Percentiles rank a stretch among this genome's conserved stretches.
These are phyloP conservation scores for Epichloe festucae DNA, from an alignment of 2,329 filamentous ascomycete genomes.

Conservation along the genomic window DNA sequence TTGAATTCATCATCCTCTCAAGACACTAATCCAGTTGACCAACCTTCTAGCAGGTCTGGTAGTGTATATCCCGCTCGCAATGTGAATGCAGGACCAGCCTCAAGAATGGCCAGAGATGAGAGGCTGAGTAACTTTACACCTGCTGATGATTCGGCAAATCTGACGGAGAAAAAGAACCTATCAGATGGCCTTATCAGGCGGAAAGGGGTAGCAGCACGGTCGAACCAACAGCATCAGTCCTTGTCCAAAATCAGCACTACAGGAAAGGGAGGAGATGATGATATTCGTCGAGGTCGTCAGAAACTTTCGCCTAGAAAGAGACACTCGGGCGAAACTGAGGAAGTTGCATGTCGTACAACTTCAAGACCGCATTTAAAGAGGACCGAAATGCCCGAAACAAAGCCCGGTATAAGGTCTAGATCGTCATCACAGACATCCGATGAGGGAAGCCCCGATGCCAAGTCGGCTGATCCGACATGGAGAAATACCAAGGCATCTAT, in stretches of 20 bases:
- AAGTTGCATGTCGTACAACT: constrained; percentile 10
- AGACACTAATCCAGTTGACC: constrained; percentile 11
- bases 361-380: constrained; percentile 16
- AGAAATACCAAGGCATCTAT: constrained; percentile 50
- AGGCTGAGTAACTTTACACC: constrained; percentile 5
- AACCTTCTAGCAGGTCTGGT: constrained; percentile 9
- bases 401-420: constrained; percentile 31
- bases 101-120: background rate
- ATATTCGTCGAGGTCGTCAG: constrained; percentile 11
- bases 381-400: constrained; percentile 18
- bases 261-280: constrained; percentile 2
- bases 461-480: constrained; percentile 34
- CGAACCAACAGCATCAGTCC: background rate
- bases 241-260: background rate
- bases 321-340: constrained; percentile 10
- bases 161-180: constrained; percentile 8
- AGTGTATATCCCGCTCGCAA: constrained; percentile 6
- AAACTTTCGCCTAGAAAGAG: constrained; percentile 8
- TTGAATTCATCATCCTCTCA: constrained; percentile 24
- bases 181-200: constrained; percentile 7
- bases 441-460: constrained; percentile 27
- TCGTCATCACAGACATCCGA: constrained; percentile 36
- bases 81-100: constrained; percentile 1
- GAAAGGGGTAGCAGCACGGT: constrained; percentile 9
- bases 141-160: constrained; percentile 12